Evolutionary conservation across 1,139 yeast genomes (phyloP), one percentile per base, ranked within the genome.

Genomic region (Debaryomyces fabryi): DNA sequence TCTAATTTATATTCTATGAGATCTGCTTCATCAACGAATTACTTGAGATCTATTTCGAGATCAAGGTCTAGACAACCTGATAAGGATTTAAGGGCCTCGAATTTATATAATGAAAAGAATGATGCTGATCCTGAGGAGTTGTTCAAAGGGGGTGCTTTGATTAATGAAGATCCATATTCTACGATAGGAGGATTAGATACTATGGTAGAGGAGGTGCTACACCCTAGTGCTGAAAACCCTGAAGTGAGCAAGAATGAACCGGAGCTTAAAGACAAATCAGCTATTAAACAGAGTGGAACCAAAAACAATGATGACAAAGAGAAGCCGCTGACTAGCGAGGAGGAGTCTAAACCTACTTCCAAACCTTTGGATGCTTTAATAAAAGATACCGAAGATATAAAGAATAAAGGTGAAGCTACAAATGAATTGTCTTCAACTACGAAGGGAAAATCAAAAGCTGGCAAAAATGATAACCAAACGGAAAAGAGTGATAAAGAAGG

Each of bases 21-120:
- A 50, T 67, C 76, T 0, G 58, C 55, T 34, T 64, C 76, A 23
- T 71, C 79, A 3, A 71, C 74, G n/a, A 73, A 74, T 56, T 83
- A 82, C 57, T 69, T 83, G 53, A 74, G 88, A 53, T 76, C 84
- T 0, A 82, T 83, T 44, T 83, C 88, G 0, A 73, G 87, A 62
- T 82, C 88, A 1, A 72, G 86, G 58, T 80, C 86, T 10, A 74
- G 86, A 63, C 69, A 65, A 43, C 69, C 69, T 29, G 60, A 55
- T 33, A 69, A 63, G 49, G 80, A 79, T 49, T 27, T 23, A n/a
- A 7, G 30, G 16, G 76, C 68, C 0, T 20, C 39, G 6, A 23
- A 41, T 25, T 34, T 44, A 29, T 41, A 69, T 27, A 65, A 60
- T 45, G 78, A 69, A 49, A 73, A 72, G 60, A 74, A 74, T 58